Base-by-base conservation (phyloP, 768 basidiomycete genomes). In the Hemileccinum rubropunctum region DNA sequence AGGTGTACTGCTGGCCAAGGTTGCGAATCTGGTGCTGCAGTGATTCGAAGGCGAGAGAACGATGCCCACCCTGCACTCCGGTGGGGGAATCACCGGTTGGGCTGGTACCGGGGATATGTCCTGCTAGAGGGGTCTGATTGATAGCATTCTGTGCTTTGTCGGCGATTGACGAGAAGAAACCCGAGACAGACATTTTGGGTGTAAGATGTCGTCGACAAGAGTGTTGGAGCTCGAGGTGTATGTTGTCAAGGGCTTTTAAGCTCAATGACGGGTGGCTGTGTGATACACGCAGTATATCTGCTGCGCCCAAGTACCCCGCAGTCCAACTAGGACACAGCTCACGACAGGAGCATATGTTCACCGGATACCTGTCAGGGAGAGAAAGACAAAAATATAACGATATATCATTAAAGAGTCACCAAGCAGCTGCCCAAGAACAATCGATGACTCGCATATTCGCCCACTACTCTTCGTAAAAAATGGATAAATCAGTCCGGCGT, bases 141-240 rank as follows among this genome's bases (percentile, higher is more conserved):
- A 89, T 75, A 5, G 86, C 88, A 32, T 65, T 79, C 67, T 88
- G 86, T 1, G 88, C 88, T 69, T 88, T 91, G 65, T 86, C 86
- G 34, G 86, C 82, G 52, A 91, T 71, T 49, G 80, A 78, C 8
- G 83, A 68, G 47, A 91, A 64, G 59, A 91, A 83, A 50, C 74
- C 67, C 58, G 83, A 76, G 62, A 84, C 75, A 0, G 82, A 73
- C 84, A 85, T 84, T 46, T 59, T 50, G 51, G 55, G 51, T 47
- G 50, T 23, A 40, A 39, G 52, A 47, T 45, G 47, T 53, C 43
- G 45, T 46, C n/a, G n/a, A n/a, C n/a, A n/a, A n/a, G n/a, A n/a
- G n/a, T 27, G 42, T 37, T n/a, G n/a, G n/a, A 21, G 36, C n/a
- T n/a, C 17, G 39, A 36, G 21, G 28, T 2, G 32, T 4, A 3